Evolutionary conservation across 2,329 filamentous ascomycete genomes (phyloP), one percentile per base, ranked within the genome.

Genomic region (Paecilomyces formosus): DNA sequence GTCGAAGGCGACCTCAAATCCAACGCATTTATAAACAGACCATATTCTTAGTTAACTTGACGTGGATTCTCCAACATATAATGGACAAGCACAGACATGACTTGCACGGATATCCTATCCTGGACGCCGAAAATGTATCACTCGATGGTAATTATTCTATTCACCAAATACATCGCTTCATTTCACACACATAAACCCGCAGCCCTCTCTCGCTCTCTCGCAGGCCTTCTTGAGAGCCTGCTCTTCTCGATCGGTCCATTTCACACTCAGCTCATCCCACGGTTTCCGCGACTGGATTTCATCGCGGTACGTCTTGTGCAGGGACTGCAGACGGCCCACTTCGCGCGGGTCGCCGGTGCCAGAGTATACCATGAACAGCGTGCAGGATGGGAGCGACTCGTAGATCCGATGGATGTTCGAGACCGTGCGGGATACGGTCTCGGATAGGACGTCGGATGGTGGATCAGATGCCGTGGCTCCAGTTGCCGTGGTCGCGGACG

Each of bases 241-340:
- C 63, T 85, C 82, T 66, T 88, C 85, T 2, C 74, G 76, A 72
- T 87, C 85, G 21, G 85, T 86, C 85, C 85, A 88, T 65, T 84
- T 80, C 39, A 87, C 82, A 55, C 74, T 82, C 62, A 87, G 66
- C 60, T 86, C 75, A 68, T 87, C 81, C 85, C 85, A 87, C 24
- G 74, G 74, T 58, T 85, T 86, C 70, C 82, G 82, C 21, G 79
- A 78, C 58, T 78, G 74, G 65, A 81, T 86, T 65, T 87, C 85
- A 56, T 79, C 76, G 57, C 80, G 80, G 67, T 82, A 84, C 57
- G 75, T 74, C 63, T 79, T 77, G 58, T 85, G 81, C 74, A 85
- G 75, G 1, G 73, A 74, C 65, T 86, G 83, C 64, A 87, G 69
- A 28, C 81, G 78, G 49, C 77, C 72, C 51, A 85, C 76, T 57